Base-by-base conservation (phyloP, 352 stramenopile genomes). In the Pythium aquatile region DNA sequence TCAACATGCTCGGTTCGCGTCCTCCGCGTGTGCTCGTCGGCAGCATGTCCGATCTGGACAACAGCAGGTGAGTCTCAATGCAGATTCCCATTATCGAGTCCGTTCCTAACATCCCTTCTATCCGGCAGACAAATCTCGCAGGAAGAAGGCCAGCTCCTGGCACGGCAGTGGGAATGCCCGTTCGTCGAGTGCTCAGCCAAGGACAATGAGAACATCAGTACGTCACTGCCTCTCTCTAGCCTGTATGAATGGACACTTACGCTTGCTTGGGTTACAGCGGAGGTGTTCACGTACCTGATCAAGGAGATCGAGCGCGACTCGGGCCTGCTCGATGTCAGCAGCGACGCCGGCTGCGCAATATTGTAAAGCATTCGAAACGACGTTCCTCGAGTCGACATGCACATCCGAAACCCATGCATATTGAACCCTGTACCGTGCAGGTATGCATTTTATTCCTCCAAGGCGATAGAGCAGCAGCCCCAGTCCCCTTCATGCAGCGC, bases 111-210 rank as follows among this genome's bases (percentile, higher is more conserved):
- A 2, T 20, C 24, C 28, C 11, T 5, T 9, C 0, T 24, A 20
- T 54, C 49, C 57, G 17, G 1, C 44, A 91, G 85, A 78, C 83
- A 94, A 76, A 85, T 97, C 32, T 85, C 76, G 5, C 55, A 82
- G 58, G 77, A 96, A 61, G 86, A 98, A 71, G 95, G 90, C 13
- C 90, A 97, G 65, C 63, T 81, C 24, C 75, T 98, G 33, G 95
- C 96, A 28, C 81, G 93, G 52, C 87, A 86, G 53, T 98, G 88
- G 90, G 79, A 93, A 58, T 94, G 97, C 30, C 96, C 96, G 2
- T 98, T 98, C 65, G 84, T 98, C 46, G 96, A 98, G 79, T 98
- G 92, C 68, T 98, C 91, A n/a, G 90, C 88, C 55, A 95, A 95
- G 70, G 80, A 91, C 76, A 94, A 93, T 65, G 83, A 92, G 66